Evolutionary conservation across 768 basidiomycete genomes (phyloP), one percentile per base, ranked within the genome.

Genomic region (Psilocybe cubensis): DNA sequence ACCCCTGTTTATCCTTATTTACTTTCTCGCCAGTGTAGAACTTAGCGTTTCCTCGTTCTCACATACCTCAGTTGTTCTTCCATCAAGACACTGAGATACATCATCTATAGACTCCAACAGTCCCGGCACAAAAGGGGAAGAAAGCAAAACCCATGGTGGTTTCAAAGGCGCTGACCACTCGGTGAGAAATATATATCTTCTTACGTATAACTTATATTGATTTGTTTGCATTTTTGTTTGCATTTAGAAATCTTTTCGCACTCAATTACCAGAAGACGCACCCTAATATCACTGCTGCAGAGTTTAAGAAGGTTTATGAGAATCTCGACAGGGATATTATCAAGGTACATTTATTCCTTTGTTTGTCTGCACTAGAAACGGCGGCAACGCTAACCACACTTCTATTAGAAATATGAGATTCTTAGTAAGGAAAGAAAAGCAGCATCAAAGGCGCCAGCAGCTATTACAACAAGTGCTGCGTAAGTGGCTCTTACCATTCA

Each of bases 261-360:
- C 20, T 44, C 18, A 23, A 44, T 3, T 44, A 44, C 42, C 20
- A 21, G 10, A 44, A 3, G 7, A 23, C 24, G 3, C 42, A 44
- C 7, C 20, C 20, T 18, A 44, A 44, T 44, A 23, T 35, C 23
- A 56, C 55, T 9, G 47, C 47, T 40, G n/a, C 55, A 10, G 47
- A 56, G 21, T 49, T 56, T 38, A 49, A 56, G 46, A 48, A 5
- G 12, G 20, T 56, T 25, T 56, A 56, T 28, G 55, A 56, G 10
- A 25, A 33, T 38, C 55, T 49, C 29, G 55, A 49, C 29, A 41
- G 42, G 38, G 46, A 17, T 3, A 56, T 48, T 12, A 3, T 56
- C 18, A 56, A 56, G 45, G 55, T 56, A 50, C 3, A 35, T 41
- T n/a, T n/a, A n/a, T n/a, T n/a, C n/a, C n/a, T n/a, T n/a, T n/a